Base-by-base conservation (phyloP, 1,284 basidiomycete genomes). In the Fomitopsis betulina region DNA sequence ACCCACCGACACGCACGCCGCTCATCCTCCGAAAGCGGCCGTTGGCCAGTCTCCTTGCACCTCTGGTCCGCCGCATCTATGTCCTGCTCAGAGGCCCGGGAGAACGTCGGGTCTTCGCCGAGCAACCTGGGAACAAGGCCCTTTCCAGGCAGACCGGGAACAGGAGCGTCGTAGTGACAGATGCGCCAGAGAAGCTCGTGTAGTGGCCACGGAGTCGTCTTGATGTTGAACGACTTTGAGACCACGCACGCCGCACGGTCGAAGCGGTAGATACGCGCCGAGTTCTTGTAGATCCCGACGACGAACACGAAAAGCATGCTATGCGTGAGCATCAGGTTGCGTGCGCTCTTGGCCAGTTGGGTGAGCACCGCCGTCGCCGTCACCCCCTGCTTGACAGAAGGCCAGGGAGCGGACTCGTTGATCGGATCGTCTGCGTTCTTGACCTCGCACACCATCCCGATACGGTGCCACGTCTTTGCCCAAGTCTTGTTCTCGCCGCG, bases 221-320 rank as follows among this genome's bases (percentile, higher is more conserved):
- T 47, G 25, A 30, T 30, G 12, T 32, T 25, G 42, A 58, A 45
- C 5, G 54, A 50, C 2, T 33, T 21, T 1, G 60, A 53, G 19
- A 56, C 60, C 6, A 58, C 27, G 6, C 53, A 53, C 23, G 51
- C 57, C 5, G 57, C 17, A 23, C 38, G 57, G 27, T 61, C 60
- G 27, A 59, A 59, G 15, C 60, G 60, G 17, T 38, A 47, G 30
- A 63, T 32, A 6, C 58, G 60, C 12, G 53, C 38, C 9, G 38
- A 57, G 8, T 51, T 35, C 25, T 53, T 55, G 27, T 63, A 63
- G 35, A 63, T 39, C 1, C 62, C 62, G 23, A 63, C 53, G 21
- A 60, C 53, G 30, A 57, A 63, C 0, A 55, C 37, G 13, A 42
- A 56, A 35, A 63, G 58, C 56, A 59, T 47, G 0, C 58, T 56